Percentiles rank a stretch among this genome's conserved stretches.
phyloP scores from a whole-genome alignment of 805 yeast species.

The Yamadazyma sp. region DNA sequence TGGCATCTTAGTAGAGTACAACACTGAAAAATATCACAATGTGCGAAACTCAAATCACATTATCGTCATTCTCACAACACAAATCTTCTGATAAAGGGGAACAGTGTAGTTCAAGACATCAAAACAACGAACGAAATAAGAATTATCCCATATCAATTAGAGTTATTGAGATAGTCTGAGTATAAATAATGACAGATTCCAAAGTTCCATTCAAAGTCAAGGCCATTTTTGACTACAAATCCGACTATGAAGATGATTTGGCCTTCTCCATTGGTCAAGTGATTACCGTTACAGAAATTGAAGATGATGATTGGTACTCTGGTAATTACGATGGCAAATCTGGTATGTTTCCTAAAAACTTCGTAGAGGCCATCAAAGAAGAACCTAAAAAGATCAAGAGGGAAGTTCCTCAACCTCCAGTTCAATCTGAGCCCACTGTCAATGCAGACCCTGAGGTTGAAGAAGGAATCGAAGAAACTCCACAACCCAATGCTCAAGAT shows the following conservation, averaged over 20 bases:
- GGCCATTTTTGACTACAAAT: constrained; percentile 63
- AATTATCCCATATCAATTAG: no score
- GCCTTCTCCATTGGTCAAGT: constrained; percentile 63
- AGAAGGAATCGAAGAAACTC: constrained; percentile 1
- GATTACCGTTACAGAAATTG: constrained; percentile 72
- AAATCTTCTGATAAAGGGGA: no score
- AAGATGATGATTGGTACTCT: constrained; percentile 89
- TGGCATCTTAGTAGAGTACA: background rate
- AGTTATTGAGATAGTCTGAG: background rate
- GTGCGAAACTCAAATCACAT: constrained; percentile 3
- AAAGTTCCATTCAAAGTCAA: constrained; percentile 59
- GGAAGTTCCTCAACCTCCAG: constrained; percentile 8
- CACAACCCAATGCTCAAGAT: background rate
- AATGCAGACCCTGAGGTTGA: constrained; percentile 3
- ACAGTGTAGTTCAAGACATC: no score
- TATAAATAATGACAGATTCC: constrained; percentile 4
- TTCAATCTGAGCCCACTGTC: constrained; percentile 1
- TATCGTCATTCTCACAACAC: no score
- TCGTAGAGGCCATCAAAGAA: constrained; percentile 44
- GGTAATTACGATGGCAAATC: constrained; percentile 63
- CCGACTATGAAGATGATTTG: constrained; percentile 77
- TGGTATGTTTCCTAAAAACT: constrained; percentile 88
- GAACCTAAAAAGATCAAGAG: constrained; percentile 5
- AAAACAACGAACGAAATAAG: no score
- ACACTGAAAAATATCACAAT: background rate